These are phyloP conservation scores for Trifolium dubium DNA, from an alignment of 306 rosid species.

Conservation along the genomic window DNA sequence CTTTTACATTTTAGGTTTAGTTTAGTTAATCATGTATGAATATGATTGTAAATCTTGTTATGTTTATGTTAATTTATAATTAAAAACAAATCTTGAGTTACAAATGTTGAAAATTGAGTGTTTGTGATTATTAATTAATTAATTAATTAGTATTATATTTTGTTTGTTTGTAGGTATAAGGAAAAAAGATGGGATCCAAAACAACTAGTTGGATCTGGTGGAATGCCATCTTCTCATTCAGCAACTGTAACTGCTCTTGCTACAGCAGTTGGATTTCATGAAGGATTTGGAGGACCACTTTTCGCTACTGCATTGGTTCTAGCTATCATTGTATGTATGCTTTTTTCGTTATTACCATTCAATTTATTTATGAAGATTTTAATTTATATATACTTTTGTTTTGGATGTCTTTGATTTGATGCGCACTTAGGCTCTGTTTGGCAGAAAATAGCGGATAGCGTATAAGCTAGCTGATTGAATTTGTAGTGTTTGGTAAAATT, in stretches of 20 bases:
- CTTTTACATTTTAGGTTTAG: background rate
- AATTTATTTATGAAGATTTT: background rate
- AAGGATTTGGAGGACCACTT: conserved; percentile 84
- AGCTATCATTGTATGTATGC: conserved; percentile 76
- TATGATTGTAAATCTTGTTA: background rate
- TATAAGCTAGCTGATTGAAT: too few relatives aligned
- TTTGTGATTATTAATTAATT: background rate
- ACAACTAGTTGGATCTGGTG: conserved; percentile 88
- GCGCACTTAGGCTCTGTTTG: too few relatives aligned
- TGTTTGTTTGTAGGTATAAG: conserved; percentile 83
- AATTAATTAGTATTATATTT: conserved; percentile 34
- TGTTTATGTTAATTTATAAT: too few relatives aligned
- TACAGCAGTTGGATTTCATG: conserved; percentile 80
- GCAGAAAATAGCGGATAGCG: too few relatives aligned
- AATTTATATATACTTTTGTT: background rate
- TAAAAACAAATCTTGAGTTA: too few relatives aligned
- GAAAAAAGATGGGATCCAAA: conserved; percentile 93
- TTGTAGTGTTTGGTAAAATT: too few relatives aligned
- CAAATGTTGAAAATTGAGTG: conserved; percentile 19
- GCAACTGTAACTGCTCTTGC: conserved; percentile 95
- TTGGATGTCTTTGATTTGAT: background rate
- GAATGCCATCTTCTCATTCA: conserved; percentile 99
- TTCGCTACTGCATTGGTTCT: conserved; percentile 80
- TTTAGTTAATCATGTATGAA: background rate
- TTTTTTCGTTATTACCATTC: conserved; percentile 12